Evolutionary conservation across 2,329 filamentous ascomycete genomes (phyloP), one percentile per base, ranked within the genome.

Genomic region (Chrysosporium queenslandicum): DNA sequence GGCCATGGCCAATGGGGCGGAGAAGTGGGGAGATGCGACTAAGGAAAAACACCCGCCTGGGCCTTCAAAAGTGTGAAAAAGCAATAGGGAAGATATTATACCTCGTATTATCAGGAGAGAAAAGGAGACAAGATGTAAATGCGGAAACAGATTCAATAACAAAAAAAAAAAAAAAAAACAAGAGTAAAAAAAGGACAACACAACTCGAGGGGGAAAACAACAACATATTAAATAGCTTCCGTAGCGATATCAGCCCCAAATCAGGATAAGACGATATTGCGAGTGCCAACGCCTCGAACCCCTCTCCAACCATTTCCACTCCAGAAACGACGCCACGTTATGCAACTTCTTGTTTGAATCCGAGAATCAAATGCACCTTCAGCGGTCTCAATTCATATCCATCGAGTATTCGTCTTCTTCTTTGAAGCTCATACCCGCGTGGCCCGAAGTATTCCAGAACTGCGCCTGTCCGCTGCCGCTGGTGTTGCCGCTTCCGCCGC

Each of bases 391-490:
- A 48, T 65, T 70, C 66, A 75, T 70, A 56, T 92, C 87, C 86
- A 94, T 94, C 64, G 81, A 82, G 64, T 86, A 94, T 71, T 95
- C 90, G 61, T 96, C 90, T 70, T 96, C 90, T 67, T 95, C 90
- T 69, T 95, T 95, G 72, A 96, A 87, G 66, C 84, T 83, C 63
- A 87, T 75, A 21, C 75, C 76, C 41, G 82, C 78, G 54, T 73
- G 71, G 16, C 71, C 71, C 21, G 68, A 70, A 55, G 62, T 71
- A 62, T 67, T 73, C 76, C 74, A 80, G 64, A 73, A 78, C 56
- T 78, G 75, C 46, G 75, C 71, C 58, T 79, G 75, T 6, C 66
- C 64, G 40, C 62, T 66, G 25, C 67, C 70, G 53, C 71, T 74
- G 60, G 72, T 73, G 58, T 71, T 72, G 52, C 83, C 83, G 63